Conservation (phyloP, 2,329 filamentous ascomycete species). For the Aureobasidium sp. region DNA sequence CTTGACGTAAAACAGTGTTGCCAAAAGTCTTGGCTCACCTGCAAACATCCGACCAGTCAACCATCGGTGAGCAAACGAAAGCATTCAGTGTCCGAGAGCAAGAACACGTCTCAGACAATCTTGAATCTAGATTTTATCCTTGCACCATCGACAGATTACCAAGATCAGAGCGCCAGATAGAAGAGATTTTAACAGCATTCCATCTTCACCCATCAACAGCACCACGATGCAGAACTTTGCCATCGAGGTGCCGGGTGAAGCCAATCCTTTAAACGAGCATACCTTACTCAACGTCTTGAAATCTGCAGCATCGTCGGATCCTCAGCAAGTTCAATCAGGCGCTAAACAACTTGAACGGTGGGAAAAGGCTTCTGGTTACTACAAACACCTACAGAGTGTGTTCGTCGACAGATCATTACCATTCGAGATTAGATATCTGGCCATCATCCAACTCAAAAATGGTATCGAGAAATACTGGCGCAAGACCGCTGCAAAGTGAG, state of each 20-base stretch:
- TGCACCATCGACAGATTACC: not conserved
- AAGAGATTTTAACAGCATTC: not conserved
- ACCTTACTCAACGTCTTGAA: constrained; percentile 43
- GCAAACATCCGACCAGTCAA: not conserved
- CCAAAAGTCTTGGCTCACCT: not conserved
- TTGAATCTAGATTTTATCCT: not conserved
- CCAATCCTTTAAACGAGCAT: constrained; percentile 49
- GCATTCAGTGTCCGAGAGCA: not conserved
- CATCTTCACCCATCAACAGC: constrained; percentile 1
- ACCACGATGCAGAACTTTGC: constrained; percentile 21
- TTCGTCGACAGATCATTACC: constrained; percentile 76
- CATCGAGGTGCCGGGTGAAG: constrained; percentile 74
- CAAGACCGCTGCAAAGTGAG: constrained; percentile 62
- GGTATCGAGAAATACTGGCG: constrained; percentile 95
- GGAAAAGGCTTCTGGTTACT: constrained; percentile 43
- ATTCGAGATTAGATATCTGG: constrained; percentile 73
- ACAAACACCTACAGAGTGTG: constrained; percentile 50
- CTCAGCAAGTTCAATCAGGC: constrained; percentile 44
- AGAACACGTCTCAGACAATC: not conserved
- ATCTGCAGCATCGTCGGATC: constrained; percentile 41
- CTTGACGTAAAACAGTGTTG: not conserved
- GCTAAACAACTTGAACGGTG: constrained; percentile 47
- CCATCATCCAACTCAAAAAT: constrained; percentile 92
- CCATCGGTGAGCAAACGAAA: not conserved
- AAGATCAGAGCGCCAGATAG: too few species aligned